Evolutionary conservation across 768 basidiomycete genomes (phyloP).

Genomic region (Rhodotorula babjevae): DNA sequence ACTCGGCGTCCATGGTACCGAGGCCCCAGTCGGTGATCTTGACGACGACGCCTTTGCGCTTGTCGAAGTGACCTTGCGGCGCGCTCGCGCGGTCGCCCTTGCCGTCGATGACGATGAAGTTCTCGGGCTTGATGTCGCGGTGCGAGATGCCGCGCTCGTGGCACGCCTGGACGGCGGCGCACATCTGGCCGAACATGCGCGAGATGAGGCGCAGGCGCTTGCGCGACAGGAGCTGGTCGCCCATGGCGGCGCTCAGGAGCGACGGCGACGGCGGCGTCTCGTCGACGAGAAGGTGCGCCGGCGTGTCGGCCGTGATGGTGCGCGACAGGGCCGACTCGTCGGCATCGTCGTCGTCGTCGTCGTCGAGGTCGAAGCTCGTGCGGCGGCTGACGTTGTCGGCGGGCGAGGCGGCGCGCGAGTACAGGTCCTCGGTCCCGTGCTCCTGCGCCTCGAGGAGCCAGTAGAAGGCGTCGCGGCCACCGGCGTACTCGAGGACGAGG

Average conservation of each 20-base stretch:
- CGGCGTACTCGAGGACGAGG: conserved; percentile 89
- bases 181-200: conserved; percentile 99
- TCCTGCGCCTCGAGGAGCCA: conserved; percentile 95
- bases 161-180: conserved; percentile 90
- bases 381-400: conserved; percentile 1
- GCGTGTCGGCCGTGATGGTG: conserved; percentile 44
- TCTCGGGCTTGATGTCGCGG: conserved; percentile 98
- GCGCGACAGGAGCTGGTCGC: conserved; percentile 68
- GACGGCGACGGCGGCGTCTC: conserved; percentile 86
- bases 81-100: conserved; percentile 46
- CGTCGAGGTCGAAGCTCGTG: conserved; percentile 3
- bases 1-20: conserved; percentile 79
- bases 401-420: conserved; percentile 41
- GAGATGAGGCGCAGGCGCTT: conserved; percentile 87
- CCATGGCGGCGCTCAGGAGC: conserved; percentile 63
- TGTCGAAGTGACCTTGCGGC: conserved; percentile 13
- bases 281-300: conserved; percentile 41
- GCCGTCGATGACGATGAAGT: conserved; percentile 90
- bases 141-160: conserved; percentile 88
- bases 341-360: conserved; percentile 31
- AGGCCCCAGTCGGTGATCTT: conserved; percentile 96
- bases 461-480: conserved; percentile 95
- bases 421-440: conserved; percentile 38
- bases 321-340: conserved; percentile 41
- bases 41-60: conserved; percentile 82